phyloP scores from a whole-genome alignment of 768 basidiomycete species.

The Mycena indigotica region DNA sequence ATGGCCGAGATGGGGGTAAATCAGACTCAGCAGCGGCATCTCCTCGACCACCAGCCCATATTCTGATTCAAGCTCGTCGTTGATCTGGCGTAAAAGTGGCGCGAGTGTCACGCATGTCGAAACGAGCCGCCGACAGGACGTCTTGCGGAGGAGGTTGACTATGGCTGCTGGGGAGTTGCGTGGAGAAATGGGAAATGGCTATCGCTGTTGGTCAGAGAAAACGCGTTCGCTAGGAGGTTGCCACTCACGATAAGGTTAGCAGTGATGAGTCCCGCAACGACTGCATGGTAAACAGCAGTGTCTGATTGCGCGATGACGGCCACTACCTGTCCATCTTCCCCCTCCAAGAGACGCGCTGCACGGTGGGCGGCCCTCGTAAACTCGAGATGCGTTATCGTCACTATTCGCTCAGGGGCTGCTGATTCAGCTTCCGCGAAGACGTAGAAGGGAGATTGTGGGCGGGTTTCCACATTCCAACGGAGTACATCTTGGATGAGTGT shows the following conservation, averaged over 20 bases:
- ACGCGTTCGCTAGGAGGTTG: not conserved
- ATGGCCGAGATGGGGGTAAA: conserved; percentile 30
- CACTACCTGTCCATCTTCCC: conserved; percentile 29
- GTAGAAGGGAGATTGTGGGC: not conserved
- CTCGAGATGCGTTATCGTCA: conserved; percentile 19
- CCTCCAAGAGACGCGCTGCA: conserved; percentile 26
- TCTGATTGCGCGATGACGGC: conserved; percentile 36
- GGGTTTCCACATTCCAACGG: not conserved
- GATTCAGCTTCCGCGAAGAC: not conserved
- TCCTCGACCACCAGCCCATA: conserved; percentile 1
- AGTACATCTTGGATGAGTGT: not conserved
- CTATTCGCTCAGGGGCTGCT: conserved; percentile 1
- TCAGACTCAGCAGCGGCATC: conserved; percentile 2
- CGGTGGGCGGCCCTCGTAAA: conserved; percentile 31
- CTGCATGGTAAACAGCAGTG: conserved; percentile 30
- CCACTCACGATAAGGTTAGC: conserved; percentile 34
- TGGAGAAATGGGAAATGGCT: conserved; percentile 43
- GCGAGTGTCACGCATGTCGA: conserved; percentile 28
- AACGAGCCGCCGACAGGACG: conserved; percentile 35
- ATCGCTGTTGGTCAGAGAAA: too few species aligned
- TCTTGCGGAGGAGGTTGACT: conserved; percentile 32
- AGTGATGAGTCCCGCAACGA: conserved; percentile 27
- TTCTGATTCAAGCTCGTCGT: not conserved
- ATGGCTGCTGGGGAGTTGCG: conserved; percentile 39
- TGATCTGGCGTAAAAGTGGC: conserved; percentile 17